phyloP scores from a whole-genome alignment of 352 stramenopile genomes.

The Globisporangium nodosum region DNA sequence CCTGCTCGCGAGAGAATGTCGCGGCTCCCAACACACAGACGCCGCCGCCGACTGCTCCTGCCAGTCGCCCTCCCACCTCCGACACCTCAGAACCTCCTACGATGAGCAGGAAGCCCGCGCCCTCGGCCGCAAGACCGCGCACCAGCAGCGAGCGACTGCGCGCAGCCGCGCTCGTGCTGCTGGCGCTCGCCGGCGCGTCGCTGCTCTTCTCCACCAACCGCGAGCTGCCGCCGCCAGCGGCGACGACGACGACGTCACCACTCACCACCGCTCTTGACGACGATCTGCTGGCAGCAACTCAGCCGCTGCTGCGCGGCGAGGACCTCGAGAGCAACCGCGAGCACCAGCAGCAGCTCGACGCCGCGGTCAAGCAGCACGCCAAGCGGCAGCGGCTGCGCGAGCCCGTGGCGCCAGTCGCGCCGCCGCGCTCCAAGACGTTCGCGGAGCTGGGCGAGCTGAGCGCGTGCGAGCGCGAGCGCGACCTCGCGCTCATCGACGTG shows the following conservation, averaged over 20 bases:
- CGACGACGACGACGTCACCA: not conserved
- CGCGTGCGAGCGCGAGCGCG: conserved; percentile 9
- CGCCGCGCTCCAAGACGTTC: not conserved
- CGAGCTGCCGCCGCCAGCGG: not conserved
- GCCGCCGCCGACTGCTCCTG: too few species aligned
- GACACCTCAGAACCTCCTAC: too few species aligned
- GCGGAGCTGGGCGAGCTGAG: conserved; percentile 4
- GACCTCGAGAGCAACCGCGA: not conserved
- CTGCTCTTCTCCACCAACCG: not conserved
- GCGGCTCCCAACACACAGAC: too few species aligned
- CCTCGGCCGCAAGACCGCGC: too few species aligned
- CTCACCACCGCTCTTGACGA: not conserved
- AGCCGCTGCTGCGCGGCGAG: not conserved
- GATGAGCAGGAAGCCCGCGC: not conserved
- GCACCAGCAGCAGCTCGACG: not conserved
- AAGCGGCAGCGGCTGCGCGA: not conserved
- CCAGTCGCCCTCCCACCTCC: too few species aligned
- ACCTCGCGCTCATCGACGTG: conserved; percentile 5
- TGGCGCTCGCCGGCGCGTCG: not conserved
- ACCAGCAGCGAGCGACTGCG: not conserved
- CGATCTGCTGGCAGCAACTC: too few species aligned
- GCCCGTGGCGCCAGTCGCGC: not conserved
- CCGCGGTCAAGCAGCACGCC: not conserved
- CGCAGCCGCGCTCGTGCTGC: not conserved
- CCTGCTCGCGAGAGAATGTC: too few species aligned